Conservation (phyloP, 257 asterid species). For the Penstemon eatonii region DNA sequence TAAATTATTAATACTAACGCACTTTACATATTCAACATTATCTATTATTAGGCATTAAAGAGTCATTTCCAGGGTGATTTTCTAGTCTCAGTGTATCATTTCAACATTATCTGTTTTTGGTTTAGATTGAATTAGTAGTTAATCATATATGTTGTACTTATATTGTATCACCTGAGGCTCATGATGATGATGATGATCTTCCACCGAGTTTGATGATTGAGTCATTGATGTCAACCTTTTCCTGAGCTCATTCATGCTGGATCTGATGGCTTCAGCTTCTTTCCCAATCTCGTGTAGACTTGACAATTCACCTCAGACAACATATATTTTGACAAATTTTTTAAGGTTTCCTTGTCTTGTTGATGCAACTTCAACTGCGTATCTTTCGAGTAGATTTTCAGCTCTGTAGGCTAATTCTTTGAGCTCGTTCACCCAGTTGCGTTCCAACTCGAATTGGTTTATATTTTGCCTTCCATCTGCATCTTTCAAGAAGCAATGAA, state of each 20-base stretch:
- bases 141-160: too few relatives aligned
- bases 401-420: neutral
- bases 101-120: too few relatives aligned
- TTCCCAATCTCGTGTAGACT: neutral
- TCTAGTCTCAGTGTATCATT: too few relatives aligned
- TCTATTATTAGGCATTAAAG: too few relatives aligned
- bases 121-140: too few relatives aligned
- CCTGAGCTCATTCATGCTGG: neutral
- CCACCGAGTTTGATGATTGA: neutral
- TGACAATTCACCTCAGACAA: neutral
- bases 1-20: too few relatives aligned
- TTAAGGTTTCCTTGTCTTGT: neutral
- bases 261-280: neutral
- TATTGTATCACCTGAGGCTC: too few relatives aligned
- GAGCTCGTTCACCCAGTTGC: slow-evolving; percentile 1
- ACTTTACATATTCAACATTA: too few relatives aligned
- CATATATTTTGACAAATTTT: slow-evolving; percentile 1
- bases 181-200: neutral
- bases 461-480: neutral
- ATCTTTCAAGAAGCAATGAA: neutral
- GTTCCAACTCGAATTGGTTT: neutral
- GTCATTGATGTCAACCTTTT: neutral
- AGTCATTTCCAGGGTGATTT: too few relatives aligned
- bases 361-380: neutral
- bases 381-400: slow-evolving; percentile 5